Conservation (phyloP, 73 alveolate species). For the Paramecium pentaurelia region DNA sequence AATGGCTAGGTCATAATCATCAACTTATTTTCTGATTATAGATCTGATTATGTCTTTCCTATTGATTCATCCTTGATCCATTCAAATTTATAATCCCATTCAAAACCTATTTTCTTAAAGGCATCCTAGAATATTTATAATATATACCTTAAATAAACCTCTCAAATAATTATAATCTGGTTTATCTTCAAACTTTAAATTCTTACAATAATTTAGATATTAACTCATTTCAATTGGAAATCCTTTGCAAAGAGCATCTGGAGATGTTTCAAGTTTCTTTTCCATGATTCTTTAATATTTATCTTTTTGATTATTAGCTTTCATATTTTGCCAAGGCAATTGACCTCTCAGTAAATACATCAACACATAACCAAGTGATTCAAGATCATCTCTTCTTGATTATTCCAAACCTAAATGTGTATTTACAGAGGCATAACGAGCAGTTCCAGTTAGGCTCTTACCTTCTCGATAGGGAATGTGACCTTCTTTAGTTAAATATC, state of each 20-base stretch:
- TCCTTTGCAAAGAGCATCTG: conserved; percentile 75
- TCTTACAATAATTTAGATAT: conserved; percentile 69
- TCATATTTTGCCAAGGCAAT: conserved; percentile 85
- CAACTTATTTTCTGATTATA: not conserved
- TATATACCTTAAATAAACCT: conserved; percentile 39
- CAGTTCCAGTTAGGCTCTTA: conserved; percentile 95
- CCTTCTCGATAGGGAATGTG: conserved; percentile 94
- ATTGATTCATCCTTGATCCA: conserved; percentile 3
- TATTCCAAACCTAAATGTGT: conserved; percentile 74
- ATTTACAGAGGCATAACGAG: conserved; percentile 75
- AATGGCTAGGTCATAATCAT: not conserved
- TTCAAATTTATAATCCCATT: conserved; percentile 45
- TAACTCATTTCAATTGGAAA: conserved; percentile 75
- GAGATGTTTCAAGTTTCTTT: conserved; percentile 75
- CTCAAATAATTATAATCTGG: conserved; percentile 71
- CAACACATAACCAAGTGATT: conserved; percentile 83
- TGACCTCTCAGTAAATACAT: conserved; percentile 80
- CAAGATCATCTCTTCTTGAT: conserved; percentile 86
- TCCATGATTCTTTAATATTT: conserved; percentile 78
- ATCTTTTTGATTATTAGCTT: conserved; percentile 73
- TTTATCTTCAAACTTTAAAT: conserved; percentile 77
- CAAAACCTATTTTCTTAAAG: conserved; percentile 16
- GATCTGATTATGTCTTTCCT: not conserved
- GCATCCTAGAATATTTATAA: not conserved
- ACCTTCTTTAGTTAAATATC: conserved; percentile 83